phyloP scores from a whole-genome alignment of 768 basidiomycete genomes.

The Crucibulum laeve region DNA sequence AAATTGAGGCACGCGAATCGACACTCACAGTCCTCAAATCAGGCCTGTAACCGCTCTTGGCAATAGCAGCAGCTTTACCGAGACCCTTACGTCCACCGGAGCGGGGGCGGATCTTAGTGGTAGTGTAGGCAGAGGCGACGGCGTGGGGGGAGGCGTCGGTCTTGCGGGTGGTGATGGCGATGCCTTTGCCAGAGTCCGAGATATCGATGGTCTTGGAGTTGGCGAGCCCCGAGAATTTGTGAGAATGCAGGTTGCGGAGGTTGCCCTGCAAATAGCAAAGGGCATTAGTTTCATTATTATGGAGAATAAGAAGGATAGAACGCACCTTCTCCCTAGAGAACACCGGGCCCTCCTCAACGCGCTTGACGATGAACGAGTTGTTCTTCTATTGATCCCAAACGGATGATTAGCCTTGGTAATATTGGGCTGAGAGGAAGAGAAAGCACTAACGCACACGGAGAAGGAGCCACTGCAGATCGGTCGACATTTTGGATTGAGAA shows the following conservation, averaged over 20 bases:
- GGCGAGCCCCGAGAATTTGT: conserved; percentile 87
- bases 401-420: conserved; percentile 2
- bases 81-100: conserved; percentile 69
- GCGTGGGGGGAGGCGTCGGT: conserved; percentile 47
- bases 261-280: conserved; percentile 56
- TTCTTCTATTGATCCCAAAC: conserved; percentile 44
- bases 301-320: conserved; percentile 8
- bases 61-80: conserved; percentile 53
- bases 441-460: conserved; percentile 58
- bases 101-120: conserved; percentile 55
- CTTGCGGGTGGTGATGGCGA: conserved; percentile 66
- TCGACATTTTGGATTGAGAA: too few species aligned
- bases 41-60: conserved; percentile 70
- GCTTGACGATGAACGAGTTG: conserved; percentile 87
- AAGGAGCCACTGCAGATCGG: conserved; percentile 93
- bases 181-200: conserved; percentile 44
- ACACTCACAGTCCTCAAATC: conserved; percentile 75
- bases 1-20: conserved; percentile 9
- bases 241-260: conserved; percentile 84
- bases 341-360: conserved; percentile 62
- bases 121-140: conserved; percentile 44
- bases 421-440: neutral
- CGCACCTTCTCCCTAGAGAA: conserved; percentile 84
- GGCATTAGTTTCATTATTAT: neutral
- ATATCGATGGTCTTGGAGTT: conserved; percentile 80